Evolutionary conservation across 192 early-diverging fungal genomes (phyloP), one percentile per base, ranked within the genome.

Genomic region (Chytriomyces confervae): DNA sequence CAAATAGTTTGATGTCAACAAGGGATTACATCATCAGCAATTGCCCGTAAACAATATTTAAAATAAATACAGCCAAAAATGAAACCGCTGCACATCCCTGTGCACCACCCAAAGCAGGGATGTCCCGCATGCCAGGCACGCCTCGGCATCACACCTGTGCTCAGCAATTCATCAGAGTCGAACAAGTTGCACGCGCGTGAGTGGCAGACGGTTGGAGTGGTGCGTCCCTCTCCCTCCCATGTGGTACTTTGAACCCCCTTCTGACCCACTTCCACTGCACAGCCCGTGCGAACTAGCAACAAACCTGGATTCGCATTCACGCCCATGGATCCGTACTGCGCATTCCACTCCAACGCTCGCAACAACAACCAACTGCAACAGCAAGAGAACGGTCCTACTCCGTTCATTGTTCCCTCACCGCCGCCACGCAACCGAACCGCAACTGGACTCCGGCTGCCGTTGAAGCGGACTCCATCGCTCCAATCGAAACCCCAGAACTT

Each of bases 1-100:
- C 53, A 90, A 89, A 70, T 64, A 44, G 16, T 5, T 7, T 5
- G 78, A 63, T 0, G 29, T 77, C 13, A 67, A 65, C 67, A 16
- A 43, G 18, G 23, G 57, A n/a, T 69, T 47, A 23, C n/a, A 67
- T 36, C 53, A 50, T 79, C 69, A 43, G 5, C 7, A 27, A 36
- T 36, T 36, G 1, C 72, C 5, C 63, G 27, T 11, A 57, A n/a
- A 20, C 53, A 57, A 3, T 20, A 20, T 11, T 65, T 66, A 36
- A 4, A 36, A 5, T 66, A 36, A 4, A 36, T 53, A 71, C n/a
- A 16, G 50, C 20, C 49, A 71, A 16, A 16, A 50, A 57, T 57
- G 53, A n/a, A 13, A n/a, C 20, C 53, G 53, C 13, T 57, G 16
- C 53, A 57, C 20, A 57, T 57, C 20, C 66, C 63, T 11, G 18